Percentiles rank a stretch among this genome's conserved stretches.
These are phyloP conservation scores for Pseudozyma thailandica DNA, from an alignment of 1,284 basidiomycete species.

Conservation along the genomic window DNA sequence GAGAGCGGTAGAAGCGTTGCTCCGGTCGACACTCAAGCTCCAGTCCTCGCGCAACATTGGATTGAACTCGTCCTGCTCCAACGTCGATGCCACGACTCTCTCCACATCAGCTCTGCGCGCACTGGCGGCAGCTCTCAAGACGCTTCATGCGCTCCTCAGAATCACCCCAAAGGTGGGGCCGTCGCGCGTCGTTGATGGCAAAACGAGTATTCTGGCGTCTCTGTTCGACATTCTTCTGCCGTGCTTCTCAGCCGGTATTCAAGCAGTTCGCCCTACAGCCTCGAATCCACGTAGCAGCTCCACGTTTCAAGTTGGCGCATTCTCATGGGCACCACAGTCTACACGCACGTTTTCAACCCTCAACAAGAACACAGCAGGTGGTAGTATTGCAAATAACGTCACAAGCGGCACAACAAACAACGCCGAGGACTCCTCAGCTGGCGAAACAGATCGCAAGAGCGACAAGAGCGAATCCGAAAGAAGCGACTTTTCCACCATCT, in stretches of 20 bases:
- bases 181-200: neutral
- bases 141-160: constrained; percentile 22
- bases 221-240: constrained; percentile 24
- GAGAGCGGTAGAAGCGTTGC: constrained; percentile 6
- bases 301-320: constrained; percentile 14
- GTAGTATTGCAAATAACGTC: neutral
- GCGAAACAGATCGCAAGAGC: constrained; percentile 33
- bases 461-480: constrained; percentile 44
- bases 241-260: constrained; percentile 16
- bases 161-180: neutral
- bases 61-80: neutral
- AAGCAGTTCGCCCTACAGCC: neutral
- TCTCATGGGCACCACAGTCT: constrained; percentile 13
- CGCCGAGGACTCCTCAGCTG: constrained; percentile 7
- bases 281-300: constrained; percentile 5
- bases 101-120: constrained; percentile 26
- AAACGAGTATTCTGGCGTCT: neutral
- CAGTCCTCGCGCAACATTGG: constrained; percentile 2
- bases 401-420: neutral
- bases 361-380: neutral
- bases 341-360: neutral
- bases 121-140: constrained; percentile 37
- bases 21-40: constrained; percentile 24
- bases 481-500: constrained; percentile 34
- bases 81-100: constrained; percentile 6